Evolutionary conservation across 2,329 filamentous ascomycete species (phyloP).

Genomic region (Teratosphaeria zuluensis): DNA sequence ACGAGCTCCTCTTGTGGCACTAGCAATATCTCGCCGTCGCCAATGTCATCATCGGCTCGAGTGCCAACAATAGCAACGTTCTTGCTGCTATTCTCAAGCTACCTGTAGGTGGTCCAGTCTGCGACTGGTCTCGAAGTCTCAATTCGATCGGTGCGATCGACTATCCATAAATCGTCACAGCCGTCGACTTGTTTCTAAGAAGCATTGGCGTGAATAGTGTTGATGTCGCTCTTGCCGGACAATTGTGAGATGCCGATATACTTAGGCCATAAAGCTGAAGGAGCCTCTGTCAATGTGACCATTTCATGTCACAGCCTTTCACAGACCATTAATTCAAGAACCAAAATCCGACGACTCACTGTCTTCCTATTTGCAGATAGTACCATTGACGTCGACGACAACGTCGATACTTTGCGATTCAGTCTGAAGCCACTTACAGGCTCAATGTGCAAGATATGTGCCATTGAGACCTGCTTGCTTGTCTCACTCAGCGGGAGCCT

Average conservation of each 20-base stretch:
- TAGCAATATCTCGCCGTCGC: background rate
- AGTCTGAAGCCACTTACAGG: too few relatives aligned
- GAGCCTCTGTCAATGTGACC: too few relatives aligned
- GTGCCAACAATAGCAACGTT: background rate
- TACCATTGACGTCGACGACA: too few relatives aligned
- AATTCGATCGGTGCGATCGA: background rate
- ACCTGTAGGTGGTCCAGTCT: background rate
- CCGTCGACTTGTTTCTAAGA: background rate
- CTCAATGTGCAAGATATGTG: too few relatives aligned
- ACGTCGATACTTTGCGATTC: too few relatives aligned
- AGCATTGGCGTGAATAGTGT: background rate
- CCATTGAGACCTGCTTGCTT: too few relatives aligned
- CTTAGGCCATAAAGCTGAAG: too few relatives aligned
- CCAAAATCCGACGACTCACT: too few relatives aligned
- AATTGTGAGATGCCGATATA: background rate
- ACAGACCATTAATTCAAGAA: too few relatives aligned
- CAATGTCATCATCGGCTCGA: background rate
- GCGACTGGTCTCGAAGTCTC: background rate
- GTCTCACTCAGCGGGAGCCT: too few relatives aligned
- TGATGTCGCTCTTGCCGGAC: background rate
- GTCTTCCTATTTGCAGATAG: too few relatives aligned
- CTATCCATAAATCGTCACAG: background rate
- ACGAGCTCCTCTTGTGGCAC: background rate
- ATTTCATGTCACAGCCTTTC: too few relatives aligned
- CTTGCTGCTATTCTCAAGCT: background rate